Evolutionary conservation across 805 yeast species (phyloP).

Genomic region (Isabelozyma gotoi): DNA sequence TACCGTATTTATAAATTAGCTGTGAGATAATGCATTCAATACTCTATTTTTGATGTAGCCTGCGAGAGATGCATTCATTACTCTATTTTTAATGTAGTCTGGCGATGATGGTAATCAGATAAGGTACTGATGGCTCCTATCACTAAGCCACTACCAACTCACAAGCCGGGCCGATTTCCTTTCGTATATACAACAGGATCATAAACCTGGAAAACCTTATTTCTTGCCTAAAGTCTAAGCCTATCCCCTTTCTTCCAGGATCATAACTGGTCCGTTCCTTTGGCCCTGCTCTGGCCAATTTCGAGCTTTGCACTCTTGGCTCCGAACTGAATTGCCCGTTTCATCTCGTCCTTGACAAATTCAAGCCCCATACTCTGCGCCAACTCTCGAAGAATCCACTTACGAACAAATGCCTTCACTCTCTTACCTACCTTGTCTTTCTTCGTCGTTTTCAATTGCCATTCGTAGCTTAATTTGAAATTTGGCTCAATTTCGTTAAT

Average conservation of each 20-base stretch:
- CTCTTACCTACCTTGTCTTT: constrained; percentile 26
- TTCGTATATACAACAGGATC: no score
- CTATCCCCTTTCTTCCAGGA: background rate
- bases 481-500: constrained; percentile 49
- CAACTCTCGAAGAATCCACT: constrained; percentile 58
- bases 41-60: no score
- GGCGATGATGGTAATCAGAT: no score
- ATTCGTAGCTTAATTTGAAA: constrained; percentile 38
- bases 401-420: constrained; percentile 32
- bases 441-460: constrained; percentile 16
- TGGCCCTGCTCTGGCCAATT: constrained; percentile 68
- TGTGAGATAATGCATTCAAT: no score
- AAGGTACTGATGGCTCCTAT: no score
- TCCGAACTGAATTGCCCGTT: constrained; percentile 96
- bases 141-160: no score
- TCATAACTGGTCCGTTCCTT: constrained; percentile 62
- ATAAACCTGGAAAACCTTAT: no score
- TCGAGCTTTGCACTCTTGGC: constrained; percentile 94
- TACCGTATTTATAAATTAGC: no score
- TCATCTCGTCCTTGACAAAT: constrained; percentile 70
- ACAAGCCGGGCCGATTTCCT: no score
- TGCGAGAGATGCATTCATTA: no score
- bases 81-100: no score
- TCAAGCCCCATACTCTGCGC: constrained; percentile 53
- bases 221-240: no score